Conservation (phyloP, 2,329 filamentous ascomycete species). For the Aspergillus sp. region DNA sequence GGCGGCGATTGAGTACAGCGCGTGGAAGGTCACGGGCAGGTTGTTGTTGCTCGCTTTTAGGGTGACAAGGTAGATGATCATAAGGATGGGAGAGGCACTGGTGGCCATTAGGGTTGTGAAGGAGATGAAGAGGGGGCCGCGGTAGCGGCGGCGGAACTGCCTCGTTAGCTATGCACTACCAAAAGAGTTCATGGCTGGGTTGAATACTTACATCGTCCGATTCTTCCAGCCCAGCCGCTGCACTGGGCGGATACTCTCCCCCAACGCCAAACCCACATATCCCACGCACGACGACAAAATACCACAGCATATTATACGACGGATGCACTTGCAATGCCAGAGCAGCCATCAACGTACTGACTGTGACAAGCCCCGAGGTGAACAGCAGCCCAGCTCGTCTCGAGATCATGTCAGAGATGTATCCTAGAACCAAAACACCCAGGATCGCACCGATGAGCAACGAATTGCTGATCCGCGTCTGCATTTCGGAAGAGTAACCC, state of each 20-base stretch:
- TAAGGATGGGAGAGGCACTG: constrained; percentile 36
- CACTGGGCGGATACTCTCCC: constrained; percentile 45
- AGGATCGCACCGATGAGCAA: constrained; percentile 36
- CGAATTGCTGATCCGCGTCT: constrained; percentile 37
- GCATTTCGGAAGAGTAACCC: constrained; percentile 33
- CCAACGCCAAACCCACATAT: constrained; percentile 45
- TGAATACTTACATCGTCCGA: constrained; percentile 33
- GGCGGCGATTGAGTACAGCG: constrained; percentile 39
- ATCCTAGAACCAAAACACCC: constrained; percentile 33
- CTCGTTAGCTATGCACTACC: neutral
- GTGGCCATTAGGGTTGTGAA: constrained; percentile 45
- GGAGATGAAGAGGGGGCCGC: constrained; percentile 41
- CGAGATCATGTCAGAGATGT: constrained; percentile 35
- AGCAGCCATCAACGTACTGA: constrained; percentile 41
- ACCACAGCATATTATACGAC: constrained; percentile 43
- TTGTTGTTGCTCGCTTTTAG: constrained; percentile 43
- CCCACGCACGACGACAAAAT: constrained; percentile 41
- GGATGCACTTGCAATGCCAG: constrained; percentile 44
- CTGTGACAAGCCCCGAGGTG: constrained; percentile 33
- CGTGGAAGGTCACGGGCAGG: constrained; percentile 34
- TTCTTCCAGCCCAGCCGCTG: constrained; percentile 43
- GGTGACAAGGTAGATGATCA: constrained; percentile 42
- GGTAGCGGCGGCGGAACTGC: constrained; percentile 30
- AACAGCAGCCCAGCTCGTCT: constrained; percentile 33
- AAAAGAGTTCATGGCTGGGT: neutral